Evolutionary conservation across 2,329 filamentous ascomycete genomes (phyloP), one percentile per base, ranked within the genome.

Genomic region (Stylonectria norvegica): DNA sequence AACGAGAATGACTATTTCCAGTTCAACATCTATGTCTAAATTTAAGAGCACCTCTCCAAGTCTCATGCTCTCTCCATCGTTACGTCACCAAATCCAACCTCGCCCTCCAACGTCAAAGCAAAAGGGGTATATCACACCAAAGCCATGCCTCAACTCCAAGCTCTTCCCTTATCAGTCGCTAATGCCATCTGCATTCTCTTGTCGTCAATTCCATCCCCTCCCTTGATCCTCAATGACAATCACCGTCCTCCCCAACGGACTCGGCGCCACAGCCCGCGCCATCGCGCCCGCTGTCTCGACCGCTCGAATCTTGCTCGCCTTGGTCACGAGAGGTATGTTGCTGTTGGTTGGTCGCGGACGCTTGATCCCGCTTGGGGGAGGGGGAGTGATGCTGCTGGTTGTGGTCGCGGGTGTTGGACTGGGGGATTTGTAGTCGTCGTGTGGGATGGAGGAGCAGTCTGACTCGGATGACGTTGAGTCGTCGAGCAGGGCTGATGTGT

Each of bases 161-260:
- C 27, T 14, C 6, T 14, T 14, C 15, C 22, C 7, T 25, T 12
- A 25, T 12, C 22, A 25, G 6, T 10, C 27, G 12, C 27, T 32
- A 18, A 32, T 14, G 17, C 30, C 19, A 32, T 18, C 16, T 8
- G 5, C 11, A 9, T 30, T 15, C 27, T 14, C 27, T 14, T 10
- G 15, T n/a, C 27, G 6, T 15, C 8, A 30, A 9, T 9, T 6
- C 27, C 8, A 8, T 15, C 16, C 5, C 37, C 42, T 6, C 29
- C 37, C 15, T 38, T 27, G 5, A 39, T 38, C 14, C 19, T 42
- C 22, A n/a, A 36, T 30, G n/a, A 39, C 15, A 20, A 27, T 27
- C 5, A 48, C 36, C 8, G 33, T 48, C 23, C 43, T 34, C 22
- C 40, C 43, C 20, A 51, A 17, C 3, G 48, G 47, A 36, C 50